Base-by-base conservation (phyloP, 345 rosid genomes). In the Camelina neglecta region DNA sequence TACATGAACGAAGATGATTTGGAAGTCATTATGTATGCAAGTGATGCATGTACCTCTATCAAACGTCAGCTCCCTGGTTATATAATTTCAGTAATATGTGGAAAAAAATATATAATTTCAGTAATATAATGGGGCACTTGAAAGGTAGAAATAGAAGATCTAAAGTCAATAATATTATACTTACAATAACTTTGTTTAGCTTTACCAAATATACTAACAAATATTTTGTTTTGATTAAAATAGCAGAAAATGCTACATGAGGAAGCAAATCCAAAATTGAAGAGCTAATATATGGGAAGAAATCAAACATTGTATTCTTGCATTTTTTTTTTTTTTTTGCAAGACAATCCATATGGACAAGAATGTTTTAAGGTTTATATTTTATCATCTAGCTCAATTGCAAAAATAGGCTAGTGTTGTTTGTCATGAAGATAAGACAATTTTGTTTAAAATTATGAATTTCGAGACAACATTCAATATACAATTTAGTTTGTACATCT, bases 101-200 rank as follows among this genome's bases (percentile, higher is more conserved):
- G 18, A 18, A 18, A 18, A 18, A 18, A 18, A 18, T 0, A 11
- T 35, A 65, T 67, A 41, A 8, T 67, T 20, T 0, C n/a, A 65
- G 8, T 20, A 48, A 5, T 41, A 68, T 9, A 67, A 35, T 10
- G 24, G 7, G 7, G 0, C 11, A 55, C 11, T 68, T 54, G 61
- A 23, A 67, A 67, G 61, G 26, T 68, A 68, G 62, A 67, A 49
- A n/a, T 54, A 68, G 72, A 68, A 49, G 23, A 13, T 35, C 9
- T 0, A 4, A 39, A 13, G 49, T 67, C 72, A 51, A 67, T 23
- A 21, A 23, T 38, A 67, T 4, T 20, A 51, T 54, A 66, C 5
- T 36, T 24, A 2, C 9, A 51, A 13, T 20, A 36, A 21, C 36
- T 53, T 67, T 67, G 15, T 51, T 20, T 31, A 31, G 18, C 31